These are phyloP conservation scores for Pichia norvegensis DNA, from an alignment of 1,139 yeast genomes.

Conservation along the genomic window DNA sequence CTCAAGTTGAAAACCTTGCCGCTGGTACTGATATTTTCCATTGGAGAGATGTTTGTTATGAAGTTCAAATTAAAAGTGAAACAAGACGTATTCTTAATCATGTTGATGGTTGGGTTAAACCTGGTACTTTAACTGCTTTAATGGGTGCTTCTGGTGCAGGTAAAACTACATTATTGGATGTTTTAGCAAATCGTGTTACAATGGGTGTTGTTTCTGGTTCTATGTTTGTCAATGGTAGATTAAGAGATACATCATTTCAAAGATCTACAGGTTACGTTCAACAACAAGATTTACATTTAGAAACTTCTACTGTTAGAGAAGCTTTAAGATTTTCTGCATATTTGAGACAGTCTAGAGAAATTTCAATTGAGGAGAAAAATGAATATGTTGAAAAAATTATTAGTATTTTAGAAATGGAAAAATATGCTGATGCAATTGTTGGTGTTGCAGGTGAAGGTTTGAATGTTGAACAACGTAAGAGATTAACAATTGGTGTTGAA, in stretches of 20 bases:
- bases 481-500: constrained; percentile 58
- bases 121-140: constrained; percentile 55
- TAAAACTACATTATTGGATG: constrained; percentile 55
- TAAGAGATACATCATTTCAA: constrained; percentile 45
- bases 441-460: constrained; percentile 54
- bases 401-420: constrained; percentile 48
- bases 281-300: constrained; percentile 57
- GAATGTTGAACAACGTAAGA: constrained; percentile 60
- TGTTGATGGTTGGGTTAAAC: constrained; percentile 59
- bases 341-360: constrained; percentile 48
- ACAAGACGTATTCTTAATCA: constrained; percentile 47
- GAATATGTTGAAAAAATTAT: constrained; percentile 56
- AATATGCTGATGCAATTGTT: constrained; percentile 57
- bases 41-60: constrained; percentile 38
- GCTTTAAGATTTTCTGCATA: constrained; percentile 55
- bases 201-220: constrained; percentile 59
- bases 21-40: constrained; percentile 35
- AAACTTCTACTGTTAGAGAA: constrained; percentile 53
- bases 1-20: constrained; percentile 11
- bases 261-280: constrained; percentile 61
- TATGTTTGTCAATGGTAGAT: constrained; percentile 52
- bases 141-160: constrained; percentile 74
- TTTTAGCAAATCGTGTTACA: constrained; percentile 50
- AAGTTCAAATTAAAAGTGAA: constrained; percentile 33
- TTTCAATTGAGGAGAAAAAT: constrained; percentile 41